Conservation (phyloP, 1,284 basidiomycete genomes). For the Trichosporon asahii region DNA sequence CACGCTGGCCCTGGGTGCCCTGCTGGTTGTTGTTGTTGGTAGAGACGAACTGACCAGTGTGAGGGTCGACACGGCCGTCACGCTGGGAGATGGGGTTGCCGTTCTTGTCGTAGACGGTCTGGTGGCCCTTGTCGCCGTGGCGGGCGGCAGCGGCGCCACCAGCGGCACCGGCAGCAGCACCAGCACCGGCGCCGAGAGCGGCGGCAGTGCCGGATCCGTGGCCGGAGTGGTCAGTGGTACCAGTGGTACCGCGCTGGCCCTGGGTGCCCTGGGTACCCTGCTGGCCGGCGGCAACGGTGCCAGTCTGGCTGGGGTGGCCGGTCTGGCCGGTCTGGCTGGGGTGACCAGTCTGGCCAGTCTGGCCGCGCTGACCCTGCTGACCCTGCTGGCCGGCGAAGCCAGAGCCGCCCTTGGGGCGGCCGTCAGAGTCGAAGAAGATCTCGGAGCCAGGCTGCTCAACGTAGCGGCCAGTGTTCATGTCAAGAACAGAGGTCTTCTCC, state of each 20-base stretch:
- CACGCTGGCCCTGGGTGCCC: neutral
- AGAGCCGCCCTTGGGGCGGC: slow-evolving; percentile 2
- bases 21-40: neutral
- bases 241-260: neutral
- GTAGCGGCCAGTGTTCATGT: slow-evolving; percentile 7
- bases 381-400: neutral
- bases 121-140: slow-evolving; percentile 7
- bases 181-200: slow-evolving; percentile 2
- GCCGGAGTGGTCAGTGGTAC: neutral
- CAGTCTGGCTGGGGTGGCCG: neutral
- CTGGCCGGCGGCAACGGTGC: neutral
- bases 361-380: neutral
- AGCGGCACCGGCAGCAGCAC: neutral
- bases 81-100: neutral
- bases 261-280: neutral
- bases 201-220: neutral
- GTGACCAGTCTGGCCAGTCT: neutral
- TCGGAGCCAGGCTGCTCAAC: slow-evolving; percentile 2
- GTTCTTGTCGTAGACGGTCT: slow-evolving; percentile 8
- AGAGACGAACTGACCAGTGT: slow-evolving; percentile 4
- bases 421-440: slow-evolving; percentile 3
- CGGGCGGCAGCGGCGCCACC: slow-evolving; percentile 1
- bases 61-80: slow-evolving; percentile 3
- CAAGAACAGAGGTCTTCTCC: neutral
- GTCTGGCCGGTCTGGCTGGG: neutral